Evolutionary conservation across 495 filamentous ascomycete species (phyloP).

Genomic region (Geoglossum glabrum): DNA sequence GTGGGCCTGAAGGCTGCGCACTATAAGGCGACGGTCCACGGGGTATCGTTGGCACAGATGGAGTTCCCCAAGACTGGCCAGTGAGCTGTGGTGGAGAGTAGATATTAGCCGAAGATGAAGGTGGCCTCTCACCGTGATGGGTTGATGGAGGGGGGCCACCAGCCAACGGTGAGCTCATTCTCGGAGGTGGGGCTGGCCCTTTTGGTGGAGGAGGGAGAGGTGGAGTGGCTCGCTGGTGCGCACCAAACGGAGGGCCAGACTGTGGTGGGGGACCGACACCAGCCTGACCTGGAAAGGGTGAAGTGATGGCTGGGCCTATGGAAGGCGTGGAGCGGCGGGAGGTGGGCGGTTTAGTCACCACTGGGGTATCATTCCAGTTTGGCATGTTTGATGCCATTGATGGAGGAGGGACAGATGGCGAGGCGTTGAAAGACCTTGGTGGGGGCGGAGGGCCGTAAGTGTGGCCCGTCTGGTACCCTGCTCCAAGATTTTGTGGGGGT

Average conservation of each 20-base stretch:
- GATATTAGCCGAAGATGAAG: constrained; percentile 45
- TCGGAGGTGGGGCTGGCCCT: constrained; percentile 26
- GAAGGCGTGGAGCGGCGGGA: constrained; percentile 52
- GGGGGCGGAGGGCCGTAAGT: constrained; percentile 26
- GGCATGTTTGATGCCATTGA: constrained; percentile 46
- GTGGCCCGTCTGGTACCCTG: background rate
- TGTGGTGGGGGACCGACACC: constrained; percentile 17
- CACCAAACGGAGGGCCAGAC: constrained; percentile 24
- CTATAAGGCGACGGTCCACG: constrained; percentile 81
- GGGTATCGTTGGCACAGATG: constrained; percentile 30
- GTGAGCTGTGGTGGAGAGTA: constrained; percentile 45
- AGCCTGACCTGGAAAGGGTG: constrained; percentile 46
- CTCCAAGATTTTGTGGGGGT: constrained; percentile 5
- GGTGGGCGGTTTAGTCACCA: constrained; percentile 54
- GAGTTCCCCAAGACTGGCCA: constrained; percentile 23
- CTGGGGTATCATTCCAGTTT: constrained; percentile 89
- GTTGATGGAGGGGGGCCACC: constrained; percentile 24
- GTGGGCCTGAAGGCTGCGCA: constrained; percentile 50
- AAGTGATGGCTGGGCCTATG: constrained; percentile 31
- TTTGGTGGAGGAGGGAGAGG: constrained; percentile 39
- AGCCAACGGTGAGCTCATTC: constrained; percentile 31
- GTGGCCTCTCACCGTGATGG: constrained; percentile 25
- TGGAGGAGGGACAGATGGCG: constrained; percentile 33
- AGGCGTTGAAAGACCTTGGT: constrained; percentile 34
- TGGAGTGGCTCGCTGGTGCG: constrained; percentile 23